Percentiles rank a stretch among this genome's conserved stretches.
Conservation (phyloP, 306 rosid species). For the Prunus mume region DNA sequence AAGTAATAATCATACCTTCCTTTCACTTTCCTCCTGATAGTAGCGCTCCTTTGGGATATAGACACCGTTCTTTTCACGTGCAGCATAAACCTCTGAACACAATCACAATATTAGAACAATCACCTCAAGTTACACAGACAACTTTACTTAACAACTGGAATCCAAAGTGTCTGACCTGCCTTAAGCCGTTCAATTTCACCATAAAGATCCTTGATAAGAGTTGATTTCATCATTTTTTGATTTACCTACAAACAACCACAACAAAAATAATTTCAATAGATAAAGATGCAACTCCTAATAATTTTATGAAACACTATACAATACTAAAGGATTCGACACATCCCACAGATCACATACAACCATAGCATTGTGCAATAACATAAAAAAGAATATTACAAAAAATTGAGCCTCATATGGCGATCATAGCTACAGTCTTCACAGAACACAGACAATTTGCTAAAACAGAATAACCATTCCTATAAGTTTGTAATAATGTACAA, state of each 20-base stretch:
- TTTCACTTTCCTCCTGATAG: constrained; percentile 87
- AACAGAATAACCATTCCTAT: not conserved
- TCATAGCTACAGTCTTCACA: not conserved
- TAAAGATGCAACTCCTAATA: not conserved
- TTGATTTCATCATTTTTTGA: constrained; percentile 98
- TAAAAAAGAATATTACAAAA: too few relatives aligned
- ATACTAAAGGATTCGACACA: not conserved
- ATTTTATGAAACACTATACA: not conserved
- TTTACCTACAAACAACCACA: constrained; percentile 51
- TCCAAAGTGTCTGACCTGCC: constrained; percentile 51
- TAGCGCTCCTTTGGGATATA: constrained; percentile 93
- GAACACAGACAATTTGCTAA: not conserved
- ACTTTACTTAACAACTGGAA: constrained; percentile 4
- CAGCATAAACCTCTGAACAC: constrained; percentile 83
- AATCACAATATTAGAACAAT: constrained; percentile 15
- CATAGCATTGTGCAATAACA: not conserved
- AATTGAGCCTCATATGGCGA: not conserved
- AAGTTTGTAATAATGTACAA: not conserved
- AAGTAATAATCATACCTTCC: constrained; percentile 49
- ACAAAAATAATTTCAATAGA: not conserved
- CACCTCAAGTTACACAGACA: not conserved
- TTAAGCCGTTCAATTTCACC: constrained; percentile 97
- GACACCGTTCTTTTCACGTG: constrained; percentile 96
- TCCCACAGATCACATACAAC: not conserved
- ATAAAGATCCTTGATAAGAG: constrained; percentile 93